These are phyloP conservation scores for Cladophialophora bantiana DNA, from an alignment of 2,329 filamentous ascomycete species.

Conservation along the genomic window DNA sequence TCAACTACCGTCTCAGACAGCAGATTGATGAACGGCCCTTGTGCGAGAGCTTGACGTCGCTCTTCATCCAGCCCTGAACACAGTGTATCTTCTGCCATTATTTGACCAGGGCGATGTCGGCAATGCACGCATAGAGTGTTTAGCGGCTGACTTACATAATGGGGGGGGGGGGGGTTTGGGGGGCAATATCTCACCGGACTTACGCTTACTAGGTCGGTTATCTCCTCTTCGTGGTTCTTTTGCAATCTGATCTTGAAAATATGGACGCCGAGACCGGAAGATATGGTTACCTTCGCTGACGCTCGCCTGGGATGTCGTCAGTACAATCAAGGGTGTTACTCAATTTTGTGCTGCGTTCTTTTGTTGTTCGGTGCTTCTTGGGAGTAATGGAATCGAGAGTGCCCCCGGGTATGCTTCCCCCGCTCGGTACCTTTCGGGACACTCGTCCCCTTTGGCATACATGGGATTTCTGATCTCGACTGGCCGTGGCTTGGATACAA, in stretches of 20 bases:
- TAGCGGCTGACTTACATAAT: slow-evolving; percentile 50
- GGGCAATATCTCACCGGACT: slow-evolving; percentile 30
- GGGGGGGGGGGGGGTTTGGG: slow-evolving; percentile 35
- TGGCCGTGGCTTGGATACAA: slow-evolving; percentile 44
- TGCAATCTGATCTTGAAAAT: slow-evolving; percentile 45
- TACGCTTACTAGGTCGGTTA: slow-evolving; percentile 39
- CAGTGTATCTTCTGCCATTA: slow-evolving; percentile 55
- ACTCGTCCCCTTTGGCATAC: slow-evolving; percentile 71
- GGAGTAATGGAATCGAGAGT: slow-evolving; percentile 48
- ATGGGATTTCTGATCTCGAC: slow-evolving; percentile 46
- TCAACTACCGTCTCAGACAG: not conserved
- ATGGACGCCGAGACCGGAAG: slow-evolving; percentile 28
- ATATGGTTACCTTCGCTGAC: slow-evolving; percentile 34
- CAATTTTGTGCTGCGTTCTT: slow-evolving; percentile 41
- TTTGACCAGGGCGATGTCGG: slow-evolving; percentile 55
- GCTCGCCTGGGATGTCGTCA: slow-evolving; percentile 56
- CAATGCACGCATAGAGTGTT: slow-evolving; percentile 50
- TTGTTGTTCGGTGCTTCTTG: slow-evolving; percentile 48
- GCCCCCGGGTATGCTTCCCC: slow-evolving; percentile 53
- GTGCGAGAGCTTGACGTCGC: slow-evolving; percentile 54
- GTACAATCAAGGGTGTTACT: slow-evolving; percentile 59
- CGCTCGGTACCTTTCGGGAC: slow-evolving; percentile 70
- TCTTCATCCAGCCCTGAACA: slow-evolving; percentile 52
- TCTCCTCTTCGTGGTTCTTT: slow-evolving; percentile 45
- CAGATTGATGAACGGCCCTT: slow-evolving; percentile 50